Evolutionary conservation across 164 flowering plant genomes (phyloP).

Genomic region (Chimonanthus praecox): DNA sequence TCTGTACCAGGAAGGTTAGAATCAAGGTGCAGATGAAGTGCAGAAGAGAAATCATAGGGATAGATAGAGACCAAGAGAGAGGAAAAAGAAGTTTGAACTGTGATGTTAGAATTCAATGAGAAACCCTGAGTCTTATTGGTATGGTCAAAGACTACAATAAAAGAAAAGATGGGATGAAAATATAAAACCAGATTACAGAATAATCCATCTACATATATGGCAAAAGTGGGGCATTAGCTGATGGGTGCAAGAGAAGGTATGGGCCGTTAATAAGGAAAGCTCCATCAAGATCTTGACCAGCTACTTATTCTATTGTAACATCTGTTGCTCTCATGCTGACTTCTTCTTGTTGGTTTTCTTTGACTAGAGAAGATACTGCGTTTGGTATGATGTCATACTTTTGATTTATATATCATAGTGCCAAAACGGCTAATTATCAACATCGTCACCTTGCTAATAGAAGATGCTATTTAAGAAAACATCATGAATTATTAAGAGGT

Average conservation of each 20-base stretch:
- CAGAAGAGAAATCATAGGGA: conserved; percentile 17
- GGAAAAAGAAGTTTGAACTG: background rate
- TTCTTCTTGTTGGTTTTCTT: background rate
- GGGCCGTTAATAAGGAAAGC: background rate
- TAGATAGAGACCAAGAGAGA: background rate
- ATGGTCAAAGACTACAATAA: background rate
- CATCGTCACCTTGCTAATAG: too few relatives aligned
- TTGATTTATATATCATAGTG: too few relatives aligned
- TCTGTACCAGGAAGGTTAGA: conserved; percentile 8
- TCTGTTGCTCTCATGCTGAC: background rate
- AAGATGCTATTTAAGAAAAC: too few relatives aligned
- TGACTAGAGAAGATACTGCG: background rate
- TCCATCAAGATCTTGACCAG: background rate
- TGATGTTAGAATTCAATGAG: background rate
- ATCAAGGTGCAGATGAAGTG: conserved; percentile 7
- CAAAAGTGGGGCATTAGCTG: background rate
- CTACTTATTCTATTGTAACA: background rate
- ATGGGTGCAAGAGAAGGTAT: background rate
- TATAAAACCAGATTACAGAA: background rate
- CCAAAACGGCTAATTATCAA: too few relatives aligned
- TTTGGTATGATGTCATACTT: background rate
- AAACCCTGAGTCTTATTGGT: background rate
- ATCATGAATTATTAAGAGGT: too few relatives aligned
- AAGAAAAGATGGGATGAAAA: too few relatives aligned
- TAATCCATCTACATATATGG: background rate